phyloP scores from a whole-genome alignment of 257 asterid species.

The Pogostemon cablin region DNA sequence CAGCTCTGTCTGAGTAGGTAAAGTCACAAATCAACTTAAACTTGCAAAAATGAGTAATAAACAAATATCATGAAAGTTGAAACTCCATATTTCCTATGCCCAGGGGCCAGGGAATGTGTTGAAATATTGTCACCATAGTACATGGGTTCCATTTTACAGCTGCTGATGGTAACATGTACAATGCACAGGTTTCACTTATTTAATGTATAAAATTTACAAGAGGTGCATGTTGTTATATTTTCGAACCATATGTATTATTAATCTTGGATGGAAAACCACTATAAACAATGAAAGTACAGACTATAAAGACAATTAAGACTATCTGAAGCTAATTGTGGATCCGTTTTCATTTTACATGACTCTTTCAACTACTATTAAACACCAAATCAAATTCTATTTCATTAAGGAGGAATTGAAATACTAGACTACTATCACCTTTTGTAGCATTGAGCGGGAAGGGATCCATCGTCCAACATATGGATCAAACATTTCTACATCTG shows the following conservation, averaged over 20 bases:
- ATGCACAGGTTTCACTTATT: background rate
- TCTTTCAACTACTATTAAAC: constrained; percentile 18
- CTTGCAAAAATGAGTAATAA: background rate
- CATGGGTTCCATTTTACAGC: background rate
- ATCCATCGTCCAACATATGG: constrained; percentile 76
- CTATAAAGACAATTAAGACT: background rate
- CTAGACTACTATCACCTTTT: constrained; percentile 54
- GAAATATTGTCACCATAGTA: constrained; percentile 17
- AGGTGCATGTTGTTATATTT: constrained; percentile 1
- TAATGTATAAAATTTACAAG: background rate
- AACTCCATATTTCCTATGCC: background rate
- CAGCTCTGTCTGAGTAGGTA: background rate
- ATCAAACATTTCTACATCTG: constrained; percentile 83
- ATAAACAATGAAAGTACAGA: constrained; percentile 2
- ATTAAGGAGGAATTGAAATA: constrained; percentile 10
- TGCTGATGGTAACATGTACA: background rate
- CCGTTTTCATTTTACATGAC: constrained; percentile 12
- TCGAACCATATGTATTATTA: background rate
- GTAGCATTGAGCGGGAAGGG: constrained; percentile 70
- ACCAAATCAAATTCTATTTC: constrained; percentile 3
- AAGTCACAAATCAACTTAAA: constrained; percentile 1
- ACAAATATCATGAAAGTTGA: constrained; percentile 17
- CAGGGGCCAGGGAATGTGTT: background rate
- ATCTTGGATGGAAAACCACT: constrained; percentile 7
- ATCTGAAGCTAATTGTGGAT: background rate